Base-by-base conservation (phyloP, 2,329 filamentous ascomycete species). In the Basipetospora chlamydospora region DNA sequence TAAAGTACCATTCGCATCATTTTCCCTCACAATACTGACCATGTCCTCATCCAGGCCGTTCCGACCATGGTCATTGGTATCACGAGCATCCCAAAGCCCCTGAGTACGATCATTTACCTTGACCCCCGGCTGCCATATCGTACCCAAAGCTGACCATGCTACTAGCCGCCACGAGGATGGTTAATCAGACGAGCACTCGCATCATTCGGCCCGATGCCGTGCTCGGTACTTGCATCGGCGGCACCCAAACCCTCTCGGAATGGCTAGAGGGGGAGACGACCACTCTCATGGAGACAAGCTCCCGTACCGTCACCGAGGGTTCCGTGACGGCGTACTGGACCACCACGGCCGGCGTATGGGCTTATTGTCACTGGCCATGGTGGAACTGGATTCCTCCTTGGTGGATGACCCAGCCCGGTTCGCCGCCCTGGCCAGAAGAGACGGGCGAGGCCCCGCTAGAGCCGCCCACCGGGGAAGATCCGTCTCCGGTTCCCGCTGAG, bases 321-420 rank as follows among this genome's bases (percentile, higher is more conserved):
- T 11, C 30, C 2, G 21, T 20, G 28, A 32, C 29, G 8, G 23
- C 29, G 16, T 38, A 38, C 36, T 38, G 29, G 29, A 33, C 36
- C n/a, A 38, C 36, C 36, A 38, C 36, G n/a, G 21, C 13, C 12
- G 36, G 28, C 3, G 28, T 25, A 11, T 38, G 36, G 36, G 36
- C 36, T 10, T 38, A 38, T 22, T 38, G 36, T n/a, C 36, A 38
- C 29, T 38, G 36, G 36, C 36, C 36, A 6, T 37, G 35, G 35
- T 33, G 29, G 36, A 22, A 32, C 18, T 38, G 36, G 36, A 13
- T 6, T 5, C 32, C 32, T 4, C 32, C 32, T 10, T 31, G 29
- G 29, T 31, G 29, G n/a, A n/a, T n/a, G 29, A 5, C 8, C 29
- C 7, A 13, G 17, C 9, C 16, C 9, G 9, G 13, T 18, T 7